Conservation (phyloP, 1,139 yeast species). For the Suhomyces bribrorum region DNA sequence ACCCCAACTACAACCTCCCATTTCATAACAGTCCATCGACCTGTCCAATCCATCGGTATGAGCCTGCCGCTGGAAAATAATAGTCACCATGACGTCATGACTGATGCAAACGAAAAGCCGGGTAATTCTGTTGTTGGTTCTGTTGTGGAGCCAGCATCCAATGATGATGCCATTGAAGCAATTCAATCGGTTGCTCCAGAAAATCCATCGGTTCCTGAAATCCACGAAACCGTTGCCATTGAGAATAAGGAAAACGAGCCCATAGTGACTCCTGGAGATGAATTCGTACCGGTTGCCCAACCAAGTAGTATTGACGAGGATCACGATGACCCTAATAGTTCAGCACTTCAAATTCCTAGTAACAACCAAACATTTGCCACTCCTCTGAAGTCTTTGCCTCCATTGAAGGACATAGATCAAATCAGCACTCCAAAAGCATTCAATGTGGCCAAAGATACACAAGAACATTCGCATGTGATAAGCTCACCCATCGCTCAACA, state of each 20-base stretch:
- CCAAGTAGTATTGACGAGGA: neutral
- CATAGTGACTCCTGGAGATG: neutral
- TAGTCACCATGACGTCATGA: slow-evolving; percentile 2
- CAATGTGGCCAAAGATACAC: slow-evolving; percentile 39
- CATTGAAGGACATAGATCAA: slow-evolving; percentile 46
- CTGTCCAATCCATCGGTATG: slow-evolving; percentile 2
- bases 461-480: slow-evolving; percentile 12
- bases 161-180: neutral
- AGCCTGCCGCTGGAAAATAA: slow-evolving; percentile 4
- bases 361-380: slow-evolving; percentile 33
- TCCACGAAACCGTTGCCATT: neutral
- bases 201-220: neutral
- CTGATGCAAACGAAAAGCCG: neutral
- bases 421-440: slow-evolving; percentile 47
- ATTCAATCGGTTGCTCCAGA: neutral
- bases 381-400: slow-evolving; percentile 46
- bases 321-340: slow-evolving; percentile 20
- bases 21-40: neutral
- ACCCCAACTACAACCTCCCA: neutral
- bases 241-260: neutral
- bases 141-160: neutral
- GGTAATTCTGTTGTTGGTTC: neutral
- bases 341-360: slow-evolving; percentile 13
- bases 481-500: slow-evolving; percentile 22
- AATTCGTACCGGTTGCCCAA: neutral